These are phyloP conservation scores for Neurospora tetraspora DNA, from an alignment of 495 filamentous ascomycete species.

Conservation along the genomic window DNA sequence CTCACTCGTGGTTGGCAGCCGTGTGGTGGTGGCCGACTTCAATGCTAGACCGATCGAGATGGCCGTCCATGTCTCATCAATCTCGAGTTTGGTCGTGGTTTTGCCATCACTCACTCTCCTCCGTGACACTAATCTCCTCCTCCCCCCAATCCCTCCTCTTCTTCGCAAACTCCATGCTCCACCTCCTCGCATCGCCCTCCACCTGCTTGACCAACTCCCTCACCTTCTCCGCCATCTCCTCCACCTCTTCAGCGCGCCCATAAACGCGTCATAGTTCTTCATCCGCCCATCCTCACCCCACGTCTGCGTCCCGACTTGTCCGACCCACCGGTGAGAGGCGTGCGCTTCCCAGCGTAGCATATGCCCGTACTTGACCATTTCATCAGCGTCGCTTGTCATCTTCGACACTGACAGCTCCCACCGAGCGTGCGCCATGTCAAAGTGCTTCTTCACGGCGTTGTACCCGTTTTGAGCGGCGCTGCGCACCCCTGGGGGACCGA, in stretches of 20 bases:
- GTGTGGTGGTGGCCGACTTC: too few relatives aligned
- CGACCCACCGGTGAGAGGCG: not conserved
- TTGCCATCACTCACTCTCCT: not conserved
- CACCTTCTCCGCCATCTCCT: not conserved
- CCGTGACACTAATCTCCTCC: not conserved
- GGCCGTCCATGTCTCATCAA: too few relatives aligned
- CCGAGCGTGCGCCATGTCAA: fast-evolving
- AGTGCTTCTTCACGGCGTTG: not conserved
- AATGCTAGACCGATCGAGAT: too few relatives aligned
- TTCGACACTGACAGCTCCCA: not conserved
- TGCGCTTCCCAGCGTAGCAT: not conserved
- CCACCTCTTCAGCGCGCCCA: not conserved
- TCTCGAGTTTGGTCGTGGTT: too few relatives aligned
- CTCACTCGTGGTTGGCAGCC: too few relatives aligned
- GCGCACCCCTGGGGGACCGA: too few relatives aligned
- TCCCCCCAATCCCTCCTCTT: not conserved
- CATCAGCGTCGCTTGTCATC: not conserved
- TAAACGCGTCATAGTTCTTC: not conserved
- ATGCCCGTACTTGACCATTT: not conserved
- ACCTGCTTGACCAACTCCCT: not conserved
- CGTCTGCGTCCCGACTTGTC: not conserved
- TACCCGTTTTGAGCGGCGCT: not conserved
- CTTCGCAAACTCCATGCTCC: not conserved
- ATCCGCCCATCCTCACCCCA: not conserved
- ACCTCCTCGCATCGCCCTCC: not conserved